These are phyloP conservation scores for Isatis tinctoria DNA, from an alignment of 345 rosid genomes.

Conservation along the genomic window DNA sequence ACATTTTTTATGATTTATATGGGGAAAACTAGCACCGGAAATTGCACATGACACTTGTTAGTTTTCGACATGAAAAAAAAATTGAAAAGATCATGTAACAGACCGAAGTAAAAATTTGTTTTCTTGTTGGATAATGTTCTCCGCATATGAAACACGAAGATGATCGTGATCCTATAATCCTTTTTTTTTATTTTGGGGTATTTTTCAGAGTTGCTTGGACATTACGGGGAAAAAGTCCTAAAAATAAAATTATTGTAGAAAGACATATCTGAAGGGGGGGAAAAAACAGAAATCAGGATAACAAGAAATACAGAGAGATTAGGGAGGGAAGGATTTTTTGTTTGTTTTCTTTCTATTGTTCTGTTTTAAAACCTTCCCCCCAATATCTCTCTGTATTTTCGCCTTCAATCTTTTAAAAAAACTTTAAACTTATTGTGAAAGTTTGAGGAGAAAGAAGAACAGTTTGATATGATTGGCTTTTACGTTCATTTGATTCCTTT, in stretches of 20 bases:
- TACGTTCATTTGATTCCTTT: neutral
- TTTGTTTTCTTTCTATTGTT: neutral
- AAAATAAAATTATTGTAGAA: conserved; percentile 14
- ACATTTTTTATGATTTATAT: neutral
- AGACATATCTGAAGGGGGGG: neutral
- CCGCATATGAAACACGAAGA: neutral
- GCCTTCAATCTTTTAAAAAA: neutral
- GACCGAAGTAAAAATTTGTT: neutral
- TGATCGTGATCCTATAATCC: neutral
- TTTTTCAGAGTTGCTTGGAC: neutral
- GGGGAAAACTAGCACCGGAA: neutral
- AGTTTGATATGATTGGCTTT: neutral
- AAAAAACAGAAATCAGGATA: conserved; percentile 19
- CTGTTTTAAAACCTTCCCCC: conserved; percentile 8
- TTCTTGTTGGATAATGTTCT: neutral
- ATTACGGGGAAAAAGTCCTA: neutral
- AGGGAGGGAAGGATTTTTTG: neutral
- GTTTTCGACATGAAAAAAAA: neutral
- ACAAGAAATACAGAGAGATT: conserved; percentile 18
- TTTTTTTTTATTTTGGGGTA: neutral
- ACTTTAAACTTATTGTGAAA: neutral
- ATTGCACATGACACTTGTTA: neutral
- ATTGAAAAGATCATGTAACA: neutral
- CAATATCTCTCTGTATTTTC: conserved; percentile 18
- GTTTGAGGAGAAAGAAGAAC: neutral